A percentile compares a stretch with the other conserved stretches of the same genome.
phyloP scores from a whole-genome alignment of 208 protist genomes.

The Strigomonas culicis region DNA sequence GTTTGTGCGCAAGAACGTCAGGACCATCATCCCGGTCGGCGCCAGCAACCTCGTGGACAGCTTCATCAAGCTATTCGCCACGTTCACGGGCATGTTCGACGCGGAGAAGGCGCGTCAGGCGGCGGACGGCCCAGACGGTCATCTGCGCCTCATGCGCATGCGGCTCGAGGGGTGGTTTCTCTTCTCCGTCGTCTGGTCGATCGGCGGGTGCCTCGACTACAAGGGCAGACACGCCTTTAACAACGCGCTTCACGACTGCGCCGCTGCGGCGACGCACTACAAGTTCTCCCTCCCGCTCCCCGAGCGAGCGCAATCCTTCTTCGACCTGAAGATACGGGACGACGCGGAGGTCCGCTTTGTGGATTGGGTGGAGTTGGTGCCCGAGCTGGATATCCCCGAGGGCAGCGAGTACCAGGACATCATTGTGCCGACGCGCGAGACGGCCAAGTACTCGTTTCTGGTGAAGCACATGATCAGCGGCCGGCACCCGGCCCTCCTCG shows the following conservation, averaged over 20 bases:
- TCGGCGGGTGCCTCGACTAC: constrained; percentile 88
- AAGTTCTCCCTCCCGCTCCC: constrained; percentile 72
- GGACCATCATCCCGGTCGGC: constrained; percentile 72
- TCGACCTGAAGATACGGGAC: constrained; percentile 75
- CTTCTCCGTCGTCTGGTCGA: constrained; percentile 91
- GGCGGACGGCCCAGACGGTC: constrained; percentile 16
- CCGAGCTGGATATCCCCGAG: constrained; percentile 76
- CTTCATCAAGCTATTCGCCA: constrained; percentile 81
- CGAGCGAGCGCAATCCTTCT: constrained; percentile 81
- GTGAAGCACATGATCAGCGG: constrained; percentile 80
- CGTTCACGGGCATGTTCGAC: constrained; percentile 51
- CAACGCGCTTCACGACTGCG: constrained; percentile 60
- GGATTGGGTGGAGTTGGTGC: constrained; percentile 78
- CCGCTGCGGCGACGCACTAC: constrained; percentile 34
- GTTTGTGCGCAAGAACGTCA: constrained; percentile 72
- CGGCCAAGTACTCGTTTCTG: constrained; percentile 91
- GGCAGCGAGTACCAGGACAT: constrained; percentile 92
- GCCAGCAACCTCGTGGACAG: constrained; percentile 68
- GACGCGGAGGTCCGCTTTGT: constrained; percentile 70
- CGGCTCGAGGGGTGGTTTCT: constrained; percentile 91
- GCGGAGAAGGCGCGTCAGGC: constrained; percentile 27
- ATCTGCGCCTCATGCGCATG: constrained; percentile 59
- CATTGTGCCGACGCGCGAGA: constrained; percentile 94
- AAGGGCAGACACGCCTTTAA: constrained; percentile 82
- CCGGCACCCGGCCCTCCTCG: constrained; percentile 81